Evolutionary conservation across 2,329 filamentous ascomycete species (phyloP), one percentile per base, ranked within the genome.

Genomic region (Tolypocladium ophioglossoides): DNA sequence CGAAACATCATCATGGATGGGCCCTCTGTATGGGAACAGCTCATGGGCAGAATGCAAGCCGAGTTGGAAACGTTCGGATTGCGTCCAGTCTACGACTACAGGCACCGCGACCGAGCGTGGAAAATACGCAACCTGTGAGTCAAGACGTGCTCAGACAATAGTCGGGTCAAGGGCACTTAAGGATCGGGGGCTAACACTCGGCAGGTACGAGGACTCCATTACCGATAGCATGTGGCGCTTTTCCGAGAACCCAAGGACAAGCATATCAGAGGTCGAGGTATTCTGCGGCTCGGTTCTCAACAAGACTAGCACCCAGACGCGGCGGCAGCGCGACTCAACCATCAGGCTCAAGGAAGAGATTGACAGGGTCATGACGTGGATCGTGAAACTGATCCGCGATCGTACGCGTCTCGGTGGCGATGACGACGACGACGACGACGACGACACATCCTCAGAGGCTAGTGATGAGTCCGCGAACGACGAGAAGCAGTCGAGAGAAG

Each of bases 271-370:
- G 59, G 65, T 78, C 0, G 79, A 82, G 55, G 76, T 78, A 0
- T 80, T 81, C 52, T 78, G 78, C 27, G 79, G 79, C 10, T 74
- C 71, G n/a, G 74, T 82, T n/a, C 64, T 80, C 41, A 80, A 77
- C 64, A 77, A 73, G 56, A 66, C 64, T 0, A 78, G 78, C 0
- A 59, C 68, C 0, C 78, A 79, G 63, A 78, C 74, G 0, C 67
- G 68, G 11, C 73, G 76, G 2, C 77, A 82, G 58, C 73, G 77
- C 3, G 78, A 82, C 49, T 68, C 70, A 2, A 80, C 78, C 2
- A 66, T 72, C 49, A 76, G 76, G 59, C 70, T 82, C 22, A 75
- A 73, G 52, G 77, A 79, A 16, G 76, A 77, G 50, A 79, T 76
- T 50, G 74, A 78, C 46, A 70, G 72, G 10, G 70, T 78, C 46